phyloP scores from a whole-genome alignment of 805 yeast genomes.

The Hanseniaspora lachancei region DNA sequence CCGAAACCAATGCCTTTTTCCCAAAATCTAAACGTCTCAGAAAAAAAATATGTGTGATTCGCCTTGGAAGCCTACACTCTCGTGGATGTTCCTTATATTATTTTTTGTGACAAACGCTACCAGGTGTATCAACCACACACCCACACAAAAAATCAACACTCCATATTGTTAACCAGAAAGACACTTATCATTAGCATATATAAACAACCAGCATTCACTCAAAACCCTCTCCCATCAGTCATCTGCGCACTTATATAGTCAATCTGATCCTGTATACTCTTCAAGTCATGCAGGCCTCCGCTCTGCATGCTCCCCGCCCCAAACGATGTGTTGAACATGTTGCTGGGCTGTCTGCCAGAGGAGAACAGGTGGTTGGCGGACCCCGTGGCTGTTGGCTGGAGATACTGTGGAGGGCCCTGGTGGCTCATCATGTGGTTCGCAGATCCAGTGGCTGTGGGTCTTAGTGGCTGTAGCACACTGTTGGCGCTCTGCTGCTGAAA shows the following conservation, averaged over 20 bases:
- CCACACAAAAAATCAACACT: too few relatives aligned
- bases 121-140: too few relatives aligned
- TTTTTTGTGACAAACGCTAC: too few relatives aligned
- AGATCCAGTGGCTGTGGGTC: conserved; percentile 33
- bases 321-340: background rate
- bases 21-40: too few relatives aligned
- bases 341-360: conserved; percentile 12
- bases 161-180: too few relatives aligned
- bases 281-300: background rate
- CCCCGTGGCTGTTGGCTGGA: conserved; percentile 31
- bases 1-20: too few relatives aligned
- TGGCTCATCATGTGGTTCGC: conserved; percentile 26
- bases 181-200: background rate
- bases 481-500: conserved; percentile 21
- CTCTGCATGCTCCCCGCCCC: background rate
- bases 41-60: too few relatives aligned
- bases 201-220: background rate
- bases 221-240: background rate
- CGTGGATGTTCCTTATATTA: too few relatives aligned
- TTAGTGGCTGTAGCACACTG: conserved; percentile 20
- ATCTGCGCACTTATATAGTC: conserved; percentile 5
- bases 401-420: conserved; percentile 13
- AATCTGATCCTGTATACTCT: conserved; percentile 9
- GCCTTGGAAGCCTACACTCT: too few relatives aligned
- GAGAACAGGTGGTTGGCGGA: conserved; percentile 29